Evolutionary conservation across 805 yeast species (phyloP), one percentile per base, ranked within the genome.

Genomic region (Sugiyamaella lignohabitans): DNA sequence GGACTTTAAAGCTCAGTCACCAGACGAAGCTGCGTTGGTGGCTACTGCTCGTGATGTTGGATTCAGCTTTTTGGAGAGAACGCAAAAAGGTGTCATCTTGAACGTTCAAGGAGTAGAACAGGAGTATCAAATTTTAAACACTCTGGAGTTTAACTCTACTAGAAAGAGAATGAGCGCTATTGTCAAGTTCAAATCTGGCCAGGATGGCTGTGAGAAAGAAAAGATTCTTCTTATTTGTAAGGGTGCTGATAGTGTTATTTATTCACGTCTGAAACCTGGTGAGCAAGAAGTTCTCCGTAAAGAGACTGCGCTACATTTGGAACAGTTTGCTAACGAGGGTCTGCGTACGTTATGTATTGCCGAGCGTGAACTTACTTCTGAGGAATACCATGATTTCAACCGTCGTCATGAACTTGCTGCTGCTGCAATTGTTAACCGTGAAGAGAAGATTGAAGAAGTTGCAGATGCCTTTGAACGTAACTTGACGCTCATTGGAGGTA

Each of bases 171-270:
- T 85, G 94, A 79, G 87, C 27, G 78, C 82, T 46, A 73, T 85
- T 53, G 68, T 83, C 34, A 72, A 70, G 51, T 63, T 74, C 46
- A 71, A 75, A 24, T 40, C 53, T 35, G 46, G 41, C 11, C 53
- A 50, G 19, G 55, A 50, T 21, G 54, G 54, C 22, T 40, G 42
- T 14, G 62, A 53, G 19, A 53, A 45, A 41, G 65, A 58, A 36
- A 67, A 64, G 39, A 70, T 79, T 37, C 55, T 78, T 16, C 65
- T 86, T 49, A 69, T 78, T 50, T 68, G 79, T 50, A 85, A 85
- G 59, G 94, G 94, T 58, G 94, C 94, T 1, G 94, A 85, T 62
- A 80, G 78, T 55, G 79, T 82, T n/a, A 83, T 85, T 47, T 82
- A 75, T 62, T 72, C 75, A 37, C 65, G 82, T 17, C 63, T 77